Conservation (phyloP, 352 stramenopile species). For the Globisporangium barbulae region DNA sequence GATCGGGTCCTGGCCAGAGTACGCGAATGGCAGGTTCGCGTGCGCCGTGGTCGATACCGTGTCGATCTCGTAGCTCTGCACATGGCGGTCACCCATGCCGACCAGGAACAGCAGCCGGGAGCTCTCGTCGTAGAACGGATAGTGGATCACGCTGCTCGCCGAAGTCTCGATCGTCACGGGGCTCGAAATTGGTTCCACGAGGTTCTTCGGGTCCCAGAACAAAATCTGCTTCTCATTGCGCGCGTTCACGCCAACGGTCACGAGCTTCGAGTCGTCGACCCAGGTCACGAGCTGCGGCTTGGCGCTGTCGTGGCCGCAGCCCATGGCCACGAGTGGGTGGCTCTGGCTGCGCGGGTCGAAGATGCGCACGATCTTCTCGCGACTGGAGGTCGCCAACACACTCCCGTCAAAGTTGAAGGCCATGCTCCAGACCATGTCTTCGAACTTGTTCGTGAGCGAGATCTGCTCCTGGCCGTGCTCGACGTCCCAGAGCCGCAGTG, state of each 20-base stretch:
- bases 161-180: constrained; percentile 36
- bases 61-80: constrained; percentile 78
- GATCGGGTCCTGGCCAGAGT: constrained; percentile 46
- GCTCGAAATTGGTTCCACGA: constrained; percentile 56
- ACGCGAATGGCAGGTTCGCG: constrained; percentile 62
- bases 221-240: constrained; percentile 65
- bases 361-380: constrained; percentile 68
- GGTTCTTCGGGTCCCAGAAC: constrained; percentile 70
- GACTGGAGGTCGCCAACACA: constrained; percentile 63
- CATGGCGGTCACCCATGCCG: constrained; percentile 54
- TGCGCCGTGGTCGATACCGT: constrained; percentile 32
- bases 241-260: constrained; percentile 56
- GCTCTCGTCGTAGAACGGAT: constrained; percentile 65
- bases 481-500: constrained; percentile 76
- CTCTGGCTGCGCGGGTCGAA: constrained; percentile 55
- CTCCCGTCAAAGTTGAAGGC: constrained; percentile 61
- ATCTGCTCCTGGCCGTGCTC: constrained; percentile 43
- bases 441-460: constrained; percentile 47
- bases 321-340: constrained; percentile 57
- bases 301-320: constrained; percentile 62
- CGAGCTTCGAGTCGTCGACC: constrained; percentile 33
- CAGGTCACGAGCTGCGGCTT: constrained; percentile 74
- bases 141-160: constrained; percentile 40
- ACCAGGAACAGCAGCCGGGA: constrained; percentile 71
- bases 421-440: constrained; percentile 76